Base-by-base conservation (phyloP, 75 land plant genomes). In the Gnetum montanum region DNA sequence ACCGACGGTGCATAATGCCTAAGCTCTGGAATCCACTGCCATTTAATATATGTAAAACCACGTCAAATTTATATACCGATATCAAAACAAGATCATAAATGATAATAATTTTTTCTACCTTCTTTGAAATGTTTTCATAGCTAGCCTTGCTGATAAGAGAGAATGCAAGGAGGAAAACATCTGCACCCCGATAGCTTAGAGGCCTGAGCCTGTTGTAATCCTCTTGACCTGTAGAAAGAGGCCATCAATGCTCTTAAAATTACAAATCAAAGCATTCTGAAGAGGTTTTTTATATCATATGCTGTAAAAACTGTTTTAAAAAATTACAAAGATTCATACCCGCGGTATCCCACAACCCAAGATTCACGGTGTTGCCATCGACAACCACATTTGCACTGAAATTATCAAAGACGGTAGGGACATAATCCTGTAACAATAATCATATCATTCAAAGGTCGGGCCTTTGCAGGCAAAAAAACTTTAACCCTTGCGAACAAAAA, bases 1-100 rank as follows among this genome's bases (percentile, higher is more conserved):
- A 90, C 87, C 19, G 54, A 61, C 15, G 96, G 89, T 19, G 94
- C 83, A 62, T 90, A 82, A 67, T 89, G 94, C 49, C 82, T 74
- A 53, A 89, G 69, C 52, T 89, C 95, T 37, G 95, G 86, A 28
- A 89, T 68, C 95, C 95, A 89, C 95, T 82, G 72, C n/a, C n/a
- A n/a, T n/a, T n/a, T n/a, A n/a, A n/a, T n/a, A 22, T 31, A 44
- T 57, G 2, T 33, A 23, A 8, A 15, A 4, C 19, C 2, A 46
- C 10, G 12, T 22, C 25, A 45, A 22, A 45, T 18, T 46, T 22
- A 23, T 46, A 23, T 46, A 26, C 0, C 10, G 18, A 43, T 43
- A 43, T n/a, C 16, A 43, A n/a, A 16, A 20, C 19, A 4, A 43
- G 6, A 20, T 16, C 7, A 19, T 26, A 4, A 46, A 45, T 19